These are phyloP conservation scores for Kwoniella bestiolae DNA, from an alignment of 768 basidiomycete species.

Conservation along the genomic window DNA sequence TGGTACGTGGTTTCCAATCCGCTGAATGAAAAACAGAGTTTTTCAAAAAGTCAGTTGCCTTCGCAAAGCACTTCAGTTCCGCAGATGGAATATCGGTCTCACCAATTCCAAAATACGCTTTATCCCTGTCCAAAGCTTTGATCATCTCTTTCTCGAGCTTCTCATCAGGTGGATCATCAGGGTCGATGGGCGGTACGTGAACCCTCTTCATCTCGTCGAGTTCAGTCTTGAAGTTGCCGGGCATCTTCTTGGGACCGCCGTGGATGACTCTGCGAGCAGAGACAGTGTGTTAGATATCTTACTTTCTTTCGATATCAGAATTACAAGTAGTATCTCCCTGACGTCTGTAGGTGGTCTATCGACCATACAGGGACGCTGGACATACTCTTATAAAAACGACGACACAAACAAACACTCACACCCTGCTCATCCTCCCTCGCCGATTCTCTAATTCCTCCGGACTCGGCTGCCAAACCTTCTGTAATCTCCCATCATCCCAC, in stretches of 20 bases:
- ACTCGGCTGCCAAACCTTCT: conserved; percentile 26
- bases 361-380: too few relatives aligned
- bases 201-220: conserved; percentile 10
- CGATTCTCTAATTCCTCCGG: conserved; percentile 8
- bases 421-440: conserved; percentile 18
- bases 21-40: conserved; percentile 10
- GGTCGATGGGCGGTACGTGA: conserved; percentile 14
- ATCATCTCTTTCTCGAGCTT: conserved; percentile 21
- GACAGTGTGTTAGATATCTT: too few relatives aligned
- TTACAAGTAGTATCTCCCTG: too few relatives aligned
- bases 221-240: conserved; percentile 3
- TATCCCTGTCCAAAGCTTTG: conserved; percentile 16
- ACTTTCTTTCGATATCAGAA: too few relatives aligned
- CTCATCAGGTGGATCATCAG: conserved; percentile 2
- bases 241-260: conserved; percentile 22
- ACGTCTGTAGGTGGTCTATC: too few relatives aligned
- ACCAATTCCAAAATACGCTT: conserved; percentile 21
- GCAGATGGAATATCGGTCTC: neutral
- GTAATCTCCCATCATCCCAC: conserved; percentile 21
- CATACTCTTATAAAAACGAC: too few relatives aligned
- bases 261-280: conserved; percentile 27
- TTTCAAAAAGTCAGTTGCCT: too few relatives aligned
- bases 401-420: conserved; percentile 6
- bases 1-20: conserved; percentile 19
- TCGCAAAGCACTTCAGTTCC: neutral